A percentile compares a stretch with the other conserved stretches of the same genome.
Evolutionary conservation across 768 basidiomycete species (phyloP).

Genomic region (Ramaria rubella): DNA sequence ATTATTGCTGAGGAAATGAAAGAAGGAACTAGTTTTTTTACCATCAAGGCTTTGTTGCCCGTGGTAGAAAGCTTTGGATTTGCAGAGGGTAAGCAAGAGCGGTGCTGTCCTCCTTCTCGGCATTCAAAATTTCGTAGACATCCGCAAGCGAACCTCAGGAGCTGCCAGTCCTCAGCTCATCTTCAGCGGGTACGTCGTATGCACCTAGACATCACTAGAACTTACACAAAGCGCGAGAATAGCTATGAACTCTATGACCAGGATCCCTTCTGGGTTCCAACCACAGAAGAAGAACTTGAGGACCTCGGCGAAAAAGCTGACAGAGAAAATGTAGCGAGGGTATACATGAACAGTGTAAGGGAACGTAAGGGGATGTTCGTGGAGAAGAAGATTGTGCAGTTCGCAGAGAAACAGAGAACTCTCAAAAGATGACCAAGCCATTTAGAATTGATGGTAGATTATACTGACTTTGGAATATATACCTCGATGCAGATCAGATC

Average conservation of each 20-base stretch:
- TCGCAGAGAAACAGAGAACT: constrained; percentile 96
- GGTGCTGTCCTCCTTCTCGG: background rate
- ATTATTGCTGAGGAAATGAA: constrained; percentile 99
- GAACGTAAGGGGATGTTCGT: constrained; percentile 94
- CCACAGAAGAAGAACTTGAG: constrained; percentile 93
- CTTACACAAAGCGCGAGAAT: background rate
- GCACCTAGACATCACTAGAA: background rate
- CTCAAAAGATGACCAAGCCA: constrained; percentile 47
- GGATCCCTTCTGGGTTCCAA: constrained; percentile 97
- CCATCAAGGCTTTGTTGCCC: constrained; percentile 81
- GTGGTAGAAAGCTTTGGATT: constrained; percentile 98
- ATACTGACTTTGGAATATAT: no score
- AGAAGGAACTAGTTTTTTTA: constrained; percentile 93
- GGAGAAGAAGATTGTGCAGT: constrained; percentile 89
- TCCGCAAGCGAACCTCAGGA: constrained; percentile 92
- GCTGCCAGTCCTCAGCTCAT: constrained; percentile 96
- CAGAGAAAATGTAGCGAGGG: constrained; percentile 85
- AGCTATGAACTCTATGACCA: constrained; percentile 91
- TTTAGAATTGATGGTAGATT: no score
- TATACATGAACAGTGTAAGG: constrained; percentile 85
- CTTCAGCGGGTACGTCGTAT: constrained; percentile 72
- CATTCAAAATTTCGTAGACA: constrained; percentile 49
- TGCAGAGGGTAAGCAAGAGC: constrained; percentile 66
- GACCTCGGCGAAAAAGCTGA: constrained; percentile 97
- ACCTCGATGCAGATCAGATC: no score